Evolutionary conservation across 768 basidiomycete genomes (phyloP).

Genomic region (Hericium alpestre): DNA sequence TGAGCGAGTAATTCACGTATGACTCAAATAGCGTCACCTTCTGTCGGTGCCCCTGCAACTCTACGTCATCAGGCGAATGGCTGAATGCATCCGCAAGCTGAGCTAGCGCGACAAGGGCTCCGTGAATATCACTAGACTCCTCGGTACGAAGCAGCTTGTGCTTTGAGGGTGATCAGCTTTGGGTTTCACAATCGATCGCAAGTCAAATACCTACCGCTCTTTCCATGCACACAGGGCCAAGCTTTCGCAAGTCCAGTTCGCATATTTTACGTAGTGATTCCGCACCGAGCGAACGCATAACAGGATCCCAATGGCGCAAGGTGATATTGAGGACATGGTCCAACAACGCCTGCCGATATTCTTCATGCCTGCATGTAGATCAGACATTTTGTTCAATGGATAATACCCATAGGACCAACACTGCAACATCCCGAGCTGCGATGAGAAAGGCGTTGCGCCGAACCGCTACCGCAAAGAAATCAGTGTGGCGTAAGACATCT

Average conservation of each 20-base stretch:
- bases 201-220: conserved; percentile 38
- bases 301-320: conserved; percentile 80
- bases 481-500: conserved; percentile 81
- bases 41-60: conserved; percentile 6
- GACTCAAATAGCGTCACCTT: conserved; percentile 32
- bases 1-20: neutral
- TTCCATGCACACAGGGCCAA: conserved; percentile 39
- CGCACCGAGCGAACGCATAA: conserved; percentile 70
- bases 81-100: conserved; percentile 61
- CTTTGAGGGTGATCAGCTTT: conserved; percentile 24
- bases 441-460: conserved; percentile 74
- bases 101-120: conserved; percentile 61
- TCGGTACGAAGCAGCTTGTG: conserved; percentile 45
- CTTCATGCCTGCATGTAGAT: conserved; percentile 47
- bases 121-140: conserved; percentile 70
- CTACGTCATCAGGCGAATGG: conserved; percentile 10
- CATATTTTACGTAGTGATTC: conserved; percentile 65
- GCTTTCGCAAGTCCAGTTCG: conserved; percentile 39
- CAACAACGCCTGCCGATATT: conserved; percentile 62
- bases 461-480: conserved; percentile 90
- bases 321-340: conserved; percentile 67
- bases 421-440: conserved; percentile 79
- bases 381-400: conserved; percentile 1
- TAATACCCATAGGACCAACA: conserved; percentile 39
- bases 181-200: conserved; percentile 10